These are phyloP conservation scores for Boechera retrofracta DNA, from an alignment of 345 rosid species.

Conservation along the genomic window DNA sequence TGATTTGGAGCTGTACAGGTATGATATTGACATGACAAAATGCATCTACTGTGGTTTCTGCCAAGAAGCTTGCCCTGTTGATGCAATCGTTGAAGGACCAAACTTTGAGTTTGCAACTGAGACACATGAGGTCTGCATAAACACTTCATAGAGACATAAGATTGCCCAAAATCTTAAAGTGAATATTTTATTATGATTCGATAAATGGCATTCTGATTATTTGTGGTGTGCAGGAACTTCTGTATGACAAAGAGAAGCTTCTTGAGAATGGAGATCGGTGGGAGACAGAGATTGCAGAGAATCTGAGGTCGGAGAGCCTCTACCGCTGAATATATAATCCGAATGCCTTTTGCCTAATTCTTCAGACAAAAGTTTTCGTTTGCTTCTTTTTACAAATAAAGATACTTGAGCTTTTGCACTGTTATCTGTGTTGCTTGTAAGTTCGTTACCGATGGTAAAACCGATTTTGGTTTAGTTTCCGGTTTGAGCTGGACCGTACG, in stretches of 20 bases:
- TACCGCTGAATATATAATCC: slow-evolving; percentile 60
- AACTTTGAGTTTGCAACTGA: slow-evolving; percentile 96
- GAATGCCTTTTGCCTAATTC: neutral
- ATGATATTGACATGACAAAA: slow-evolving; percentile 96
- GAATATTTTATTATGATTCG: neutral
- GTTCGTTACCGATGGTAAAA: slow-evolving; percentile 10
- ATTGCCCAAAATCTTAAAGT: neutral
- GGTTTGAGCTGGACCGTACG: neutral
- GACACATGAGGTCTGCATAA: slow-evolving; percentile 78
- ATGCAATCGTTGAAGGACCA: slow-evolving; percentile 98
- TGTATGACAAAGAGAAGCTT: slow-evolving; percentile 95
- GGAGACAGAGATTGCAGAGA: slow-evolving; percentile 98
- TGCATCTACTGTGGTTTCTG: slow-evolving; percentile 98
- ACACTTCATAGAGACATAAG: neutral
- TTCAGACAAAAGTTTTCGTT: neutral
- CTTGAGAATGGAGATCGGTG: slow-evolving; percentile 96
- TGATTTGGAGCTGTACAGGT: slow-evolving; percentile 52
- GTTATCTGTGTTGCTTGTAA: slow-evolving; percentile 12
- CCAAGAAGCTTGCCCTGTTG: slow-evolving; percentile 99
- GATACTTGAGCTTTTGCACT: slow-evolving; percentile 23
- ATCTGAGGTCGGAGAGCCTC: slow-evolving; percentile 94
- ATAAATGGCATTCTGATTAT: slow-evolving; percentile 19
- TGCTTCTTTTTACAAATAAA: slow-evolving; percentile 33
- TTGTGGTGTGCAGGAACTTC: slow-evolving; percentile 68
- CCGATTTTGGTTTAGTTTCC: slow-evolving; percentile 11